Base-by-base conservation (phyloP, 2,329 filamentous ascomycete genomes). In the Karstenula rhodostoma region DNA sequence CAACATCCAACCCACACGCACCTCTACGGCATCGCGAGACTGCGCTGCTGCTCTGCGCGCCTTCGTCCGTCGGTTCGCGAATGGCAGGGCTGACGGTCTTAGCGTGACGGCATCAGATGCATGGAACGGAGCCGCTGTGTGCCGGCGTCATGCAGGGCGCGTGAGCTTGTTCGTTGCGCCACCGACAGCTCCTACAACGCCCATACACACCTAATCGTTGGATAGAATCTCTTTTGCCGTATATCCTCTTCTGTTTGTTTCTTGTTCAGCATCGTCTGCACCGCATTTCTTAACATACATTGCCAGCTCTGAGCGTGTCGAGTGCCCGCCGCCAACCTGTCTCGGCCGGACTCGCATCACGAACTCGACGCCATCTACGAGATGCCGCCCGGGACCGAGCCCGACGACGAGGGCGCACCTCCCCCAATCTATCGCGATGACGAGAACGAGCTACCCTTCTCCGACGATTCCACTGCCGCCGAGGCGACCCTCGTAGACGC, bases 361-460 rank as follows among this genome's bases (percentile, higher is more conserved):
- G 72, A 76, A 66, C 66, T 76, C 59, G 62, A 64, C 48, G 67
- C 69, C 43, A 61, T 75, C 56, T 47, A 47, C 35, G 68, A 67
- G 56, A 74, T 74, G 72, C 66, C 61, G 32, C 65, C 66, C 5
- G 62, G 61, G 19, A 66, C 66, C 25, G 62, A 60, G 33, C 33
- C 63, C 12, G 68, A 72, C 56, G 67, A 74, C 29, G 68, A 73
- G 54, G 67, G 58, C 35, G 69, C 68, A 15, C 73, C 73, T 54
- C 72, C 70, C 3, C 73, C 69, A 42, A 59, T 64, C 48, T 78
- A 78, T 51, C 71, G 64, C 61, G 74, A 76, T 63, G 72, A 77
- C 47, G 72, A 73, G 27, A 61, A 65, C 49, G 68, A 67, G 27
- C 72, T 56, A 49, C 50, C 67, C 13, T 60, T 56, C 48, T 70